A percentile compares a stretch with the other conserved stretches of the same genome.
Evolutionary conservation across 1,284 basidiomycete genomes (phyloP).

Genomic region (Sporisorium exsertum): DNA sequence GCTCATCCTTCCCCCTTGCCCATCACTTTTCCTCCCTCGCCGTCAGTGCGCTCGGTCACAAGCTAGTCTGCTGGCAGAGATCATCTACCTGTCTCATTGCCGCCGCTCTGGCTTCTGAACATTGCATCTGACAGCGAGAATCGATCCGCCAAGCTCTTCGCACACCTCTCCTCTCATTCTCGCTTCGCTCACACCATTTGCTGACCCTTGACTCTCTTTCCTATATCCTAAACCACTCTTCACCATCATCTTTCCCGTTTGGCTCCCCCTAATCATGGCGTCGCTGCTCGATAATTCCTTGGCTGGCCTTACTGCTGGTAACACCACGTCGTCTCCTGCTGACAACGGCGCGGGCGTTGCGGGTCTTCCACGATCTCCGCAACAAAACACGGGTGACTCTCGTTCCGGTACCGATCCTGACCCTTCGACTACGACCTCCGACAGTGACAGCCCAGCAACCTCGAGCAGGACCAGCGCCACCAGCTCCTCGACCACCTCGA

Average conservation of each 20-base stretch:
- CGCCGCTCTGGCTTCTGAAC: neutral
- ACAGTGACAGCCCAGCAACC: slow-evolving; percentile 2
- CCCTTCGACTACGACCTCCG: neutral
- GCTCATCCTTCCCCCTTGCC: neutral
- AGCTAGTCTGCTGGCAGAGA: neutral
- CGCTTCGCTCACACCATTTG: neutral
- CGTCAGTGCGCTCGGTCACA: neutral
- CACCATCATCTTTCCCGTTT: neutral
- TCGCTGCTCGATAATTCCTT: neutral
- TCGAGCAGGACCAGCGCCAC: slow-evolving; percentile 1
- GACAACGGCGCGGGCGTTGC: slow-evolving; percentile 8
- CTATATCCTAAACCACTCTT: neutral
- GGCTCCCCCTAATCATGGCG: slow-evolving; percentile 3
- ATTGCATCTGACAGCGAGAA: neutral
- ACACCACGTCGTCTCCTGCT: neutral
- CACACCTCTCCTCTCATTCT: neutral
- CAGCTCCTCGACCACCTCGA: slow-evolving; percentile 8
- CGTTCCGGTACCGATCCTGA: neutral
- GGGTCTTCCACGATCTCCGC: slow-evolving; percentile 25
- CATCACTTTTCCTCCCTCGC: neutral
- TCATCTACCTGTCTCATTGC: neutral
- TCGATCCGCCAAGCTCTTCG: neutral
- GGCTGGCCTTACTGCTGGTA: too few relatives aligned
- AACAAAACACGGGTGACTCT: slow-evolving; percentile 18
- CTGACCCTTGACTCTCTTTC: slow-evolving; percentile 14